Evolutionary conservation across 805 yeast species (phyloP).

Genomic region (Wickerhamiella spandovensis): DNA sequence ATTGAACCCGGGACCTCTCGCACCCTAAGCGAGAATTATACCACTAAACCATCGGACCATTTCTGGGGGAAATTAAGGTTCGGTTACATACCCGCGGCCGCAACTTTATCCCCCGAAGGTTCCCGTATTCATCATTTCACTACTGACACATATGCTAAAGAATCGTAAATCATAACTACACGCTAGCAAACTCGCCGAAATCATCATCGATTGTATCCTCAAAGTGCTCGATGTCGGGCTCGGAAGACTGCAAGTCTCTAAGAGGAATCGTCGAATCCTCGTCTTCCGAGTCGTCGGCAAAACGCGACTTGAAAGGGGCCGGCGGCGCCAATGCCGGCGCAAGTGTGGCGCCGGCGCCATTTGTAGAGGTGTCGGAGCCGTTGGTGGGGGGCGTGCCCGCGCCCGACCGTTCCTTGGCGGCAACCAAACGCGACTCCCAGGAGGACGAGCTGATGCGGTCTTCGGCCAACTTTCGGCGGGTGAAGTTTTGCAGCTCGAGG

Average conservation of each 20-base stretch:
- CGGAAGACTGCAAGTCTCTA: neutral
- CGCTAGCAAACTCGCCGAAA: neutral
- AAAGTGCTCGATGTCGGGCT: conserved; percentile 3
- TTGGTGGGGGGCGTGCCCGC: too few relatives aligned
- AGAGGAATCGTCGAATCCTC: neutral
- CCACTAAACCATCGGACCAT: conserved; percentile 17
- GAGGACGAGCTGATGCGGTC: neutral
- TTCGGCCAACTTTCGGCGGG: neutral
- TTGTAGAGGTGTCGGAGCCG: neutral
- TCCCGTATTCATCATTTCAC: neutral
- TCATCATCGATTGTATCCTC: neutral
- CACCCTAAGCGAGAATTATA: conserved; percentile 15
- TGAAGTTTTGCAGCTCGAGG: neutral
- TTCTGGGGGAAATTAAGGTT: too few relatives aligned
- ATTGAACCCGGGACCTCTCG: conserved; percentile 19
- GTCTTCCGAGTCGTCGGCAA: neutral
- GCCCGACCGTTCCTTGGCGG: neutral
- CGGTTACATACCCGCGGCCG: too few relatives aligned
- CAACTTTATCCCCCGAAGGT: neutral
- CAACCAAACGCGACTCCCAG: neutral
- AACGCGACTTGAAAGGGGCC: neutral
- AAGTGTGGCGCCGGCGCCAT: too few relatives aligned
- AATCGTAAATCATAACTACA: neutral
- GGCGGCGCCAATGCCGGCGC: neutral
- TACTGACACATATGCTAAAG: neutral